phyloP scores from a whole-genome alignment of 1,284 basidiomycete genomes.

The Microbotryum scabiosae region DNA sequence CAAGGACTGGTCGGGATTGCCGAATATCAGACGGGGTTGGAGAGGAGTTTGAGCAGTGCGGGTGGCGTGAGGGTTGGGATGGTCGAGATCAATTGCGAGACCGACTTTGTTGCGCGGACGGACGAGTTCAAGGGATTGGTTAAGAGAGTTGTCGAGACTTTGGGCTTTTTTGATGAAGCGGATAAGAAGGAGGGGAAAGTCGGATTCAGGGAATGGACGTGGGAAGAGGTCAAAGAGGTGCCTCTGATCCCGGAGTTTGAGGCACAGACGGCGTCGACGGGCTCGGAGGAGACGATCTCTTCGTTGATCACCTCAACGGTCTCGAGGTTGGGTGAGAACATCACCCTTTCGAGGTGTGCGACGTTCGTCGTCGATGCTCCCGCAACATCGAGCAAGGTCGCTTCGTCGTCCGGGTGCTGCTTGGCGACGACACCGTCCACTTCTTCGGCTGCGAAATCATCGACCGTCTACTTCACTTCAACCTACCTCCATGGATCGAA shows the following conservation, averaged over 20 bases:
- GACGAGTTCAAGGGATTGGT: slow-evolving; percentile 71
- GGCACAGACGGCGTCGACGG: no score
- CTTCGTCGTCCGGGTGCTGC: no score
- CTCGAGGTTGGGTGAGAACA: slow-evolving; percentile 30
- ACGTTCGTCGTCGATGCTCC: no score
- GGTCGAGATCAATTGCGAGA: slow-evolving; percentile 92
- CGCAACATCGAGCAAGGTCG: no score
- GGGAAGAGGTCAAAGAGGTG: background rate
- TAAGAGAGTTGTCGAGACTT: slow-evolving; percentile 73
- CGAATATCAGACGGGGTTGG: slow-evolving; percentile 56
- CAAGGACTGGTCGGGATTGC: slow-evolving; percentile 73
- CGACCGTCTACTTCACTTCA: slow-evolving; percentile 48
- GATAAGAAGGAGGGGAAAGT: slow-evolving; percentile 29
- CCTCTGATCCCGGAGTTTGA: slow-evolving; percentile 38
- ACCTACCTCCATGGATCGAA: slow-evolving; percentile 66
- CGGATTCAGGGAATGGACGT: slow-evolving; percentile 32
- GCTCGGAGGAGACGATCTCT: slow-evolving; percentile 34
- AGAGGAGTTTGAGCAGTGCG: slow-evolving; percentile 32
- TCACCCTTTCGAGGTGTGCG: no score
- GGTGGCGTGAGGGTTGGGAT: slow-evolving; percentile 64
- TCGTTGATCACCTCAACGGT: slow-evolving; percentile 47
- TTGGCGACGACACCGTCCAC: slow-evolving; percentile 32
- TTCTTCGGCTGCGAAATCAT: slow-evolving; percentile 42
- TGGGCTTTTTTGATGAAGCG: slow-evolving; percentile 65
- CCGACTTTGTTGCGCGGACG: slow-evolving; percentile 88